Evolutionary conservation across 2,329 filamentous ascomycete genomes (phyloP), one percentile per base, ranked within the genome.

Genomic region (Epichloe amarillans): DNA sequence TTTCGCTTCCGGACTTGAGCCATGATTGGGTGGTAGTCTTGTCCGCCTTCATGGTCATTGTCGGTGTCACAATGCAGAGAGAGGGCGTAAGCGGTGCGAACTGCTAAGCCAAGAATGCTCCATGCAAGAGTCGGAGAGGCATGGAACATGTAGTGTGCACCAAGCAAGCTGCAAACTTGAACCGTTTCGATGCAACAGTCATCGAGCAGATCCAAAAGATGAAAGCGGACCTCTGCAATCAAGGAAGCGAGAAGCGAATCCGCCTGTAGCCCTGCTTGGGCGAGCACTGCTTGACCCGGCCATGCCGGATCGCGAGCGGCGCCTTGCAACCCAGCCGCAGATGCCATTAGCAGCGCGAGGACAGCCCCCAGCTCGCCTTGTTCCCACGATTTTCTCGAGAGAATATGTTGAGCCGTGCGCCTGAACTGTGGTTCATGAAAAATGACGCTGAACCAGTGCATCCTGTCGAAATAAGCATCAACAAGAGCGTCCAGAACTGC

Each of bases 1-100:
- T 58, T 61, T 2, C 62, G 57, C n/a, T 57, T 56, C 10, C 61
- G 56, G 36, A 63, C 55, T 50, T 64, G 58, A 8, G 47, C 50
- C n/a, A 50, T 45, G 17, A 55, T 40, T 15, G 42, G 49, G n/a
- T 50, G n/a, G 23, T 38, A 21, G 10, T 21, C 42, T 21, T 45
- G 36, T 19, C 49, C 49, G n/a, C 14, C 26, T 10, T 33, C 41
- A 14, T 49, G 26, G 14, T 50, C 53, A 4, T 52, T 50, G 14
- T 47, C 48, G 38, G 44, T 40, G 17, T 46, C 52, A 50, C 56
- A 57, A 50, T 57, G 56, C 14, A 57, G 41, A 15, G 51, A 52
- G 10, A 56, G 50, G 12, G 52, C 54, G 30, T 57, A 56, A 4
- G 56, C 52, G 1, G 54, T 52, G 12, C 56, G 52, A n/a, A 55